phyloP scores from a whole-genome alignment of 331 rosid species.

The Malus hybrid region DNA sequence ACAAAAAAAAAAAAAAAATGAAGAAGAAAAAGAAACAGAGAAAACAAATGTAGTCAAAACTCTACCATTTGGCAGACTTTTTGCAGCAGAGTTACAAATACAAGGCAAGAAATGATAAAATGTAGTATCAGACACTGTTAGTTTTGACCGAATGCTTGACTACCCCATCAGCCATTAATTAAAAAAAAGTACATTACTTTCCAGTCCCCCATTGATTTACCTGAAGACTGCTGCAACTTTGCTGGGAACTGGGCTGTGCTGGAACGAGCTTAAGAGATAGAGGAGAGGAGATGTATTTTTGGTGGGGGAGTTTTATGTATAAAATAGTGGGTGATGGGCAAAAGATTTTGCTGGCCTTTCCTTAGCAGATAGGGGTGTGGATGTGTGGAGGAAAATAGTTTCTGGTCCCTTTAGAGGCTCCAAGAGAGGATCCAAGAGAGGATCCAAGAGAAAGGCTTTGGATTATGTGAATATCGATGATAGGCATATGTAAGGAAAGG shows the following conservation, averaged over 20 bases:
- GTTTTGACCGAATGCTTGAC: not conserved
- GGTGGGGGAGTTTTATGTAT: slow-evolving; percentile 15
- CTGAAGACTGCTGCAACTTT: slow-evolving; percentile 18
- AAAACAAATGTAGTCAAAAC: not conserved
- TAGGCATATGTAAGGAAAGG: not conserved
- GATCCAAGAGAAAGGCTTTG: slow-evolving; percentile 38
- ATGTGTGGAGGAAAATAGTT: slow-evolving; percentile 60
- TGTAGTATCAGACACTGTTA: not conserved
- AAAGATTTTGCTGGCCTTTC: slow-evolving; percentile 42
- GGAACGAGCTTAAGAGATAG: not conserved
- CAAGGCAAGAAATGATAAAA: not conserved
- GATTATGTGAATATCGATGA: not conserved
- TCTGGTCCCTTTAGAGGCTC: slow-evolving; percentile 38
- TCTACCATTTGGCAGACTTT: not conserved
- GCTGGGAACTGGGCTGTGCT: not conserved
- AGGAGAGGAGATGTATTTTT: not conserved
- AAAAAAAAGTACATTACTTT: not conserved
- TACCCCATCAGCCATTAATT: not conserved
- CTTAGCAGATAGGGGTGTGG: slow-evolving; percentile 58
- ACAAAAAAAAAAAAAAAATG: not conserved
- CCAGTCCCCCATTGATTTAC: not conserved
- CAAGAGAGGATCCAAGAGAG: too few relatives aligned
- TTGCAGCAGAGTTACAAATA: not conserved
- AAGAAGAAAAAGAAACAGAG: not conserved
- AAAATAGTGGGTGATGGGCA: slow-evolving; percentile 32